phyloP scores from a whole-genome alignment of 768 basidiomycete species.

The Boletellus sp. region DNA sequence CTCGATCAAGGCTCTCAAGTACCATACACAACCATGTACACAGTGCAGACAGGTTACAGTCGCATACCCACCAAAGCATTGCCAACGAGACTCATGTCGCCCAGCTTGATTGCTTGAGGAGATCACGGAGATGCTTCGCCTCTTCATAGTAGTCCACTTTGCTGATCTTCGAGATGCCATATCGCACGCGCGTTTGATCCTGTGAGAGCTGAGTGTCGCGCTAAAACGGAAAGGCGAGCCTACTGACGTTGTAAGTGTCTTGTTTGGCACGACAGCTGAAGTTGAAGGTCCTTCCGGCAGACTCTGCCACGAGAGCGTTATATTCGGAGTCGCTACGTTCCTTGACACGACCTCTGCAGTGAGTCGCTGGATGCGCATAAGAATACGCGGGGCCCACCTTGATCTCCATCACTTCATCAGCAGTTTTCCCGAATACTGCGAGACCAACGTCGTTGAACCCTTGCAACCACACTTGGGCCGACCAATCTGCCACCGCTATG shows the following conservation, averaged over 20 bases:
- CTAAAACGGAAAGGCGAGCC: background rate
- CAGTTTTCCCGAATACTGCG: slow-evolving; percentile 70
- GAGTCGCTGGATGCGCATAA: background rate
- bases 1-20: background rate
- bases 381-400: slow-evolving; percentile 41
- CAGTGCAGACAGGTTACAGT: background rate
- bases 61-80: background rate
- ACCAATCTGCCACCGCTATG: slow-evolving; percentile 86
- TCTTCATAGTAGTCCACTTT: slow-evolving; percentile 69
- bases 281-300: slow-evolving; percentile 69
- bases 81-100: slow-evolving; percentile 28
- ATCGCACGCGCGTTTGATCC: slow-evolving; percentile 81
- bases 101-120: slow-evolving; percentile 57
- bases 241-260: slow-evolving; percentile 77
- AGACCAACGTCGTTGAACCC: slow-evolving; percentile 93
- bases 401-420: slow-evolving; percentile 72
- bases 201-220: slow-evolving; percentile 27
- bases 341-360: slow-evolving; percentile 33
- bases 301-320: slow-evolving; percentile 55
- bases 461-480: slow-evolving; percentile 87
- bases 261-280: slow-evolving; percentile 85
- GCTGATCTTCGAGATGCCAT: slow-evolving; percentile 68
- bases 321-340: slow-evolving; percentile 58
- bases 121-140: slow-evolving; percentile 52
- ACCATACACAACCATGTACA: slow-evolving; percentile 10